Conservation (phyloP, 2,329 filamentous ascomycete species). For the Fusarium coicis region DNA sequence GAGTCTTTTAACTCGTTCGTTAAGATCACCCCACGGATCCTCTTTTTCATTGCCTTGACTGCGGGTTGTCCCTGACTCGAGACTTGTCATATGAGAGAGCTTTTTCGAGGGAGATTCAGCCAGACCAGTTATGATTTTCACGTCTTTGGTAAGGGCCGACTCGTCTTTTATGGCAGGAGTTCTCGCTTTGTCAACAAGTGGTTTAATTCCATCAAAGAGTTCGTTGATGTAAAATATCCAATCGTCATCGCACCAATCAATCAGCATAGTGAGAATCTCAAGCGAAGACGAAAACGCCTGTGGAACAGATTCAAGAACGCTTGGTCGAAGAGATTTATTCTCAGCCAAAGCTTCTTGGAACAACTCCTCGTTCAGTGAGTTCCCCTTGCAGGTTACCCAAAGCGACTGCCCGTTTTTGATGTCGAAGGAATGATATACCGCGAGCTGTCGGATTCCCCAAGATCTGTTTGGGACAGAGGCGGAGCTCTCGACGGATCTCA, state of each 20-base stretch:
- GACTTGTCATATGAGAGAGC: neutral
- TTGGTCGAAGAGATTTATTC: neutral
- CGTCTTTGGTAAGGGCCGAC: neutral
- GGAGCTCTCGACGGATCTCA: constrained; percentile 26
- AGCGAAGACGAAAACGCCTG: neutral
- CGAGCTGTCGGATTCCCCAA: constrained; percentile 23
- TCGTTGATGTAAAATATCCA: constrained; percentile 32
- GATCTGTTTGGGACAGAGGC: neutral
- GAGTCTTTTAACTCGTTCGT: neutral
- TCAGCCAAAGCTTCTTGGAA: constrained; percentile 2
- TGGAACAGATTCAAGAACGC: neutral
- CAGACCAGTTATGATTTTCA: neutral
- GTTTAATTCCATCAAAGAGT: neutral
- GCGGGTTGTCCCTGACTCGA: neutral
- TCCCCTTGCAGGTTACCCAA: constrained; percentile 28
- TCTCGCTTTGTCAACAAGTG: neutral
- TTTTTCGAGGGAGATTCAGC: neutral
- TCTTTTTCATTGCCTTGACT: neutral
- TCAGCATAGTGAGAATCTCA: constrained; percentile 8
- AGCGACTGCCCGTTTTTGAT: neutral
- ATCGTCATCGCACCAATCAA: constrained; percentile 30
- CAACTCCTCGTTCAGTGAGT: neutral
- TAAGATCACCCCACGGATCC: neutral
- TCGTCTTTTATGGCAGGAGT: neutral
- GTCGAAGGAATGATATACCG: constrained; percentile 33